phyloP scores from a whole-genome alignment of 1,139 yeast genomes.

The Kodamaea sp. region DNA sequence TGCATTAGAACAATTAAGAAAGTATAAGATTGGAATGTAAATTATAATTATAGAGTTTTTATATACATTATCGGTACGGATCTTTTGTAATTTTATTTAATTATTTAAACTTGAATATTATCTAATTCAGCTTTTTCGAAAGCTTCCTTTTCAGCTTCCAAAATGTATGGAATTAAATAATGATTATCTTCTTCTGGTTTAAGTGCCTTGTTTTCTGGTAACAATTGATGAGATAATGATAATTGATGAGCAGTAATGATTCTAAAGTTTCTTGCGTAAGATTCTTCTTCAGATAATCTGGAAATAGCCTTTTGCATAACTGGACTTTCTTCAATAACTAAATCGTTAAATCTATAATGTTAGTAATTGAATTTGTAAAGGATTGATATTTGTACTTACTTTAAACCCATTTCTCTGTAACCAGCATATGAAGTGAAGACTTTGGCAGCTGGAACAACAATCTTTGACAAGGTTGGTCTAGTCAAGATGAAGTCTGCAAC shows the following conservation, averaged over 20 bases:
- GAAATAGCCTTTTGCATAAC: slow-evolving; percentile 80
- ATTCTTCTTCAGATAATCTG: slow-evolving; percentile 80
- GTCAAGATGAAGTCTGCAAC: slow-evolving; percentile 77
- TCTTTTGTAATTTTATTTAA: neutral
- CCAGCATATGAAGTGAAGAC: slow-evolving; percentile 74
- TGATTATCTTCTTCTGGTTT: slow-evolving; percentile 81
- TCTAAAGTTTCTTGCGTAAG: slow-evolving; percentile 90
- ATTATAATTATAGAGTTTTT: slow-evolving; percentile 3
- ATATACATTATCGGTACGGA: neutral
- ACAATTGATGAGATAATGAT: slow-evolving; percentile 76
- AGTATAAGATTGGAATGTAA: slow-evolving; percentile 50
- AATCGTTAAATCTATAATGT: slow-evolving; percentile 64
- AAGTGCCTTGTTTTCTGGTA: slow-evolving; percentile 77
- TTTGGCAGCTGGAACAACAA: slow-evolving; percentile 77
- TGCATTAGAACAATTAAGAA: slow-evolving; percentile 73
- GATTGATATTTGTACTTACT: slow-evolving; percentile 30
- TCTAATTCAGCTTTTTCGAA: slow-evolving; percentile 86
- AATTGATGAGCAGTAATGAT: slow-evolving; percentile 88
- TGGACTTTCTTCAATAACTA: slow-evolving; percentile 83
- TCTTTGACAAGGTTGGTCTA: slow-evolving; percentile 71
- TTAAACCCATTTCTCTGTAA: slow-evolving; percentile 90
- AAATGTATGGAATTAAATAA: slow-evolving; percentile 81
- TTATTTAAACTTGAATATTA: slow-evolving; percentile 50
- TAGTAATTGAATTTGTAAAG: slow-evolving; percentile 13
- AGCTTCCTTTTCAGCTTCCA: slow-evolving; percentile 93